Percentiles rank a stretch among this genome's conserved stretches.
Evolutionary conservation across 257 asterid genomes (phyloP).

Genomic region (Jacaranda mimosifolia): DNA sequence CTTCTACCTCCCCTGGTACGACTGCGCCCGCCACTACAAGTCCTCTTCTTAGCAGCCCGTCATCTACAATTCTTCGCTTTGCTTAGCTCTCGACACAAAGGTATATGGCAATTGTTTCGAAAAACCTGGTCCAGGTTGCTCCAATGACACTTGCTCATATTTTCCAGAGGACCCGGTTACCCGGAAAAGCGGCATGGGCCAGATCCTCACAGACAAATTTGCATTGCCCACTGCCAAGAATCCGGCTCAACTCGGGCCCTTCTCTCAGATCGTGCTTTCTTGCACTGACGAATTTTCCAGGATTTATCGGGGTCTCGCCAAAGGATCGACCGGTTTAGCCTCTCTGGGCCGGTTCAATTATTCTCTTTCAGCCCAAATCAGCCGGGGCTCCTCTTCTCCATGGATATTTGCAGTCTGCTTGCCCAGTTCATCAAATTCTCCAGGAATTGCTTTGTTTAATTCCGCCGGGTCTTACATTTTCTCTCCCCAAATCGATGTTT

Average conservation of each 20-base stretch:
- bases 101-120: constrained; percentile 29
- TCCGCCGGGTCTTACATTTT: constrained; percentile 43
- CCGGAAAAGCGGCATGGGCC: constrained; percentile 23
- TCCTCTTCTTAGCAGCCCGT: constrained; percentile 44
- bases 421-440: constrained; percentile 36
- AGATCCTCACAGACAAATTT: constrained; percentile 34
- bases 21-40: constrained; percentile 47
- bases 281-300: constrained; percentile 32
- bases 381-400: constrained; percentile 40
- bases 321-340: constrained; percentile 48
- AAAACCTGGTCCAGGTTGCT: constrained; percentile 42
- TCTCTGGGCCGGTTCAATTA: constrained; percentile 51
- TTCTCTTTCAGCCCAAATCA: too few relatives aligned
- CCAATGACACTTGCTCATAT: constrained; percentile 38
- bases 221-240: constrained; percentile 30
- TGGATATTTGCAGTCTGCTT: constrained; percentile 45
- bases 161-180: constrained; percentile 44
- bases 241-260: constrained; percentile 18
- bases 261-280: constrained; percentile 36
- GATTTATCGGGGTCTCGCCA: constrained; percentile 42
- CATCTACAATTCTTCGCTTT: constrained; percentile 38
- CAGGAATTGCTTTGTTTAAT: constrained; percentile 41
- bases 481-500: constrained; percentile 37
- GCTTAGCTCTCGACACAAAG: constrained; percentile 18
- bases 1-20: constrained; percentile 40